These are phyloP conservation scores for Lasiodiplodia sp. DNA, from an alignment of 2,329 filamentous ascomycete genomes.

Conservation along the genomic window DNA sequence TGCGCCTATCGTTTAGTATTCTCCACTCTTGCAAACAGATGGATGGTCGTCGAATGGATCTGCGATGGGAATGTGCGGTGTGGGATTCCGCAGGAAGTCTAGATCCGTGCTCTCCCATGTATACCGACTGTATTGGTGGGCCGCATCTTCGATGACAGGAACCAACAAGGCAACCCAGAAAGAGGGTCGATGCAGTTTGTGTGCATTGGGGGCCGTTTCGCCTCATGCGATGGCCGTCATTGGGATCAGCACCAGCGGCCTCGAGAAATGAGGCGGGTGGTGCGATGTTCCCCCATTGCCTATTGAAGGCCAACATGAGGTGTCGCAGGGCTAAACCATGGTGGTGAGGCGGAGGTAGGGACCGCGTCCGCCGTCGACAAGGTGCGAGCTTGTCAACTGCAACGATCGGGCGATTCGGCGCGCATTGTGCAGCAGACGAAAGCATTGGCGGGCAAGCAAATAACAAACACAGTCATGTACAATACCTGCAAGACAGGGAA, in stretches of 20 bases:
- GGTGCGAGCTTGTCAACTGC: too few relatives aligned
- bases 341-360: neutral
- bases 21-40: too few relatives aligned
- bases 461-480: neutral
- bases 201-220: neutral
- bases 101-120: neutral
- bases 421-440: too few relatives aligned
- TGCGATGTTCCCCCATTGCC: neutral
- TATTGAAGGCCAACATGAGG: too few relatives aligned
- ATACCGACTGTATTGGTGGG: too few relatives aligned
- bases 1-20: too few relatives aligned
- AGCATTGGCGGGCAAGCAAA: neutral
- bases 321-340: too few relatives aligned
- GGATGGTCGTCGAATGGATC: neutral
- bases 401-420: too few relatives aligned
- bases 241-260: too few relatives aligned
- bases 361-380: neutral
- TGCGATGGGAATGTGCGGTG: neutral
- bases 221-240: neutral
- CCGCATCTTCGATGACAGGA: neutral
- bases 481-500: neutral
- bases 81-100: neutral
- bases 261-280: neutral
- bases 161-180: neutral
- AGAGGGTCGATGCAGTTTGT: neutral